phyloP scores from a whole-genome alignment of 2,329 filamentous ascomycete species.

The Neofusicoccum parvum region DNA sequence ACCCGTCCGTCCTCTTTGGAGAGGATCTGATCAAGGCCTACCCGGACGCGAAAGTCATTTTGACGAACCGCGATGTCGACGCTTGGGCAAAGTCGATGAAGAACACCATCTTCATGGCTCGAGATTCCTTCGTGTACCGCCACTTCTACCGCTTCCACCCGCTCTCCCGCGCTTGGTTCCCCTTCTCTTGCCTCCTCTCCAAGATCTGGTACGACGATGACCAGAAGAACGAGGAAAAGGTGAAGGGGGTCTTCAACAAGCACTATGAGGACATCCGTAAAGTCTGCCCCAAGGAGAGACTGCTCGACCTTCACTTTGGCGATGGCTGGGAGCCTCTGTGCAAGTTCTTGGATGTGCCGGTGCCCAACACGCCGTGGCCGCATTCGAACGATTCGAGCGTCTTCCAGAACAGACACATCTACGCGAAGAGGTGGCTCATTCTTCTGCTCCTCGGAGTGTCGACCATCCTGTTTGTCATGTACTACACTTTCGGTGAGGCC shows the following conservation, averaged over 20 bases:
- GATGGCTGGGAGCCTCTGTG: constrained; percentile 35
- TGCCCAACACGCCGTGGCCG: constrained; percentile 30
- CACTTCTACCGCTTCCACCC: background rate
- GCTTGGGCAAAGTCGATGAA: constrained; percentile 19
- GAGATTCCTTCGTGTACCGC: background rate
- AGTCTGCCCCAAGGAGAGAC: constrained; percentile 26
- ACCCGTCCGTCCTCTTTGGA: constrained; percentile 19
- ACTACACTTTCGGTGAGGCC: background rate
- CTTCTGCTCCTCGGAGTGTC: background rate
- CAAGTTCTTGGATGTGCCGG: constrained; percentile 29
- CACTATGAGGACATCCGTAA: constrained; percentile 25
- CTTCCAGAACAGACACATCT: background rate
- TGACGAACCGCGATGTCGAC: constrained; percentile 21
- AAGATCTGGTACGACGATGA: background rate
- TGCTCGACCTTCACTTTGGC: constrained; percentile 30
- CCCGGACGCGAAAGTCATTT: constrained; percentile 27
- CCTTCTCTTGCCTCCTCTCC: background rate
- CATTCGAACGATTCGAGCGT: constrained; percentile 21
- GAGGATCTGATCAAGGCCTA: constrained; percentile 27
- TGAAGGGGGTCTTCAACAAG: constrained; percentile 17
- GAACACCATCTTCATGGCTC: constrained; percentile 10
- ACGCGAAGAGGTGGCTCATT: background rate
- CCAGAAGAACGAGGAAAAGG: constrained; percentile 12
- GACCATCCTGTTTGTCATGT: background rate
- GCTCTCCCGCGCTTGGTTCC: background rate